Evolutionary conservation across 495 filamentous ascomycete species (phyloP), one percentile per base, ranked within the genome.

Genomic region (Trichoderma parareesei): DNA sequence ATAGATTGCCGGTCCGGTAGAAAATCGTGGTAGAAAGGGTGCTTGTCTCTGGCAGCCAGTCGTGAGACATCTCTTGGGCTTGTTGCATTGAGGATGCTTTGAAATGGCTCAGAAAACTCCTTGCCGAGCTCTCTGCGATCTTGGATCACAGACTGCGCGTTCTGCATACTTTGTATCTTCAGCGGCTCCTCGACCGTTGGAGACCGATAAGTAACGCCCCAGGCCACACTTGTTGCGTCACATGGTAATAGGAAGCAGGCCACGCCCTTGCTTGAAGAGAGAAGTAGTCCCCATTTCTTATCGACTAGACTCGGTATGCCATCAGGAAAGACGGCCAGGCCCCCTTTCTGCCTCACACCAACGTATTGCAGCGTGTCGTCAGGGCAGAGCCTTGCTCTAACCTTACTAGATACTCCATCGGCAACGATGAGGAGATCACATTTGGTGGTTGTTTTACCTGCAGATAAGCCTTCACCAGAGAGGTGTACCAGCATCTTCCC

Each of bases 371-470:
- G 67, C 10, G 60, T 68, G 55, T 77, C 74, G 16, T 72, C 67
- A 14, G 72, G 74, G 63, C 75, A 67, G 6, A 78, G 65, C 40
- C 59, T 42, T 10, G 68, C 64, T 53, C 77, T 66, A 35, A 79
- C 69, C 64, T 73, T 79, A 66, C 76, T 78, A 44, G 62, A 68
- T 7, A 73, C 71, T 2, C 77, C 77, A 65, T 77, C 75, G 0
- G 76, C 73, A 8, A 69, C 73, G 14, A 79, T 65, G 4, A 79
- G 66, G 7, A 79, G 49, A 61, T 77, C 76, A 60, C 75, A 78
- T 18, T 75, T 71, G 10, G 74, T 67, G 40, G 48, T 60, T 5
- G 60, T 40, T 0, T 65, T 33, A 9, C 70, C 64, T 13, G 42
- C 65, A 5, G 67, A 62, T 35, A 18, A 1, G 18, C 18, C 14